A percentile compares a stretch with the other conserved stretches of the same genome.
phyloP scores from a whole-genome alignment of 352 stramenopile species.

The Globisporangium megalacanthum region DNA sequence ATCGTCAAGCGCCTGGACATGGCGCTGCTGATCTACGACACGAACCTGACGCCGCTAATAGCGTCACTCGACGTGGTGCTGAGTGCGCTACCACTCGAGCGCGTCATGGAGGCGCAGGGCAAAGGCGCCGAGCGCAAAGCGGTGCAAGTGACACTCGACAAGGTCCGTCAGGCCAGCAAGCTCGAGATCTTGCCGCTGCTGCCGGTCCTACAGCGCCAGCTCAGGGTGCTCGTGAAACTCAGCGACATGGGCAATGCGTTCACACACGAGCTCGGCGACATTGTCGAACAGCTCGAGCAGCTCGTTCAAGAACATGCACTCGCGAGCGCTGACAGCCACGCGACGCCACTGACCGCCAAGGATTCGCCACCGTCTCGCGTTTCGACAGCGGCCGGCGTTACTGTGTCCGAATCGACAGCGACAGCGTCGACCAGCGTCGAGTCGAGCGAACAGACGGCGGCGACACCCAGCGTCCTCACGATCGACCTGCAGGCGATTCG shows the following conservation, averaged over 20 bases:
- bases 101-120: constrained; percentile 73
- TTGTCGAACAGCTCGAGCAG: constrained; percentile 33
- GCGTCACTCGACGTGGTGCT: constrained; percentile 36
- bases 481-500: constrained; percentile 77
- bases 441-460: not conserved
- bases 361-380: not conserved
- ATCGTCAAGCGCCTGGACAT: constrained; percentile 60
- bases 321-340: not conserved
- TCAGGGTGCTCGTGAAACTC: constrained; percentile 38
- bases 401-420: not conserved
- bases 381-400: not conserved
- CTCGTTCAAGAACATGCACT: constrained; percentile 29
- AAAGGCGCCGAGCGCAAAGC: constrained; percentile 65
- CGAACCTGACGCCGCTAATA: constrained; percentile 38
- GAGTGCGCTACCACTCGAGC: constrained; percentile 55
- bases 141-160: constrained; percentile 73
- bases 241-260: constrained; percentile 49
- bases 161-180: constrained; percentile 75
- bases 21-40: constrained; percentile 76
- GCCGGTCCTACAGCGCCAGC: constrained; percentile 53
- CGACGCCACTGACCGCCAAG: not conserved
- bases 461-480: no score
- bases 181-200: constrained; percentile 68
- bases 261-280: constrained; percentile 44
- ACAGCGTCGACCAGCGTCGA: not conserved